phyloP scores from a whole-genome alignment of 2,329 filamentous ascomycete genomes.

The Sclerotinia sclerotiorum region DNA sequence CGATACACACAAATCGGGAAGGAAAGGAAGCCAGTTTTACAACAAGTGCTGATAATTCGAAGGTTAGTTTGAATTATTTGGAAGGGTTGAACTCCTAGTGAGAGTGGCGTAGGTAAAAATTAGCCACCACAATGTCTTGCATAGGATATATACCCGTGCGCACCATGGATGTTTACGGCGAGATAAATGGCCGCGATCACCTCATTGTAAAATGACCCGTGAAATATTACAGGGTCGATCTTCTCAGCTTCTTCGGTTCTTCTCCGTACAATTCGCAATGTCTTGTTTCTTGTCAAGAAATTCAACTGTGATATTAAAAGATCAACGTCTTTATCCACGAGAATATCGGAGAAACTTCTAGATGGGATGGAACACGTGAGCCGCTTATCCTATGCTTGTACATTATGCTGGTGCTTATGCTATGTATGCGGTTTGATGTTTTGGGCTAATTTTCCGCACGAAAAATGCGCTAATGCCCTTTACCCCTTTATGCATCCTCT shows the following conservation, averaged over 20 bases:
- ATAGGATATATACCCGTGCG: conserved; percentile 12
- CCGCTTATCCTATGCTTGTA: conserved; percentile 11
- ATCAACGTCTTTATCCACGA: not conserved
- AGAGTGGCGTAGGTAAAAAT: conserved; percentile 1
- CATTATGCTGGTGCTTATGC: conserved; percentile 13
- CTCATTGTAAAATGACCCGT: conserved; percentile 1
- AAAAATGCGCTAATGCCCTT: conserved; percentile 16
- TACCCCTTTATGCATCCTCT: conserved; percentile 23
- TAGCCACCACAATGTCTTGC: conserved; percentile 15
- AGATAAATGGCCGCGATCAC: conserved; percentile 12
- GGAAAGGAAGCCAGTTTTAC: not conserved
- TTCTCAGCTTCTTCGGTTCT: conserved; percentile 14
- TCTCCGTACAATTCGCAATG: conserved; percentile 7
- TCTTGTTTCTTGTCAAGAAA: not conserved
- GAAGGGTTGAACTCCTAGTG: not conserved
- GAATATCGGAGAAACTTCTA: conserved; percentile 4
- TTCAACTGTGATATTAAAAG: not conserved
- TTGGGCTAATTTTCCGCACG: conserved; percentile 14
- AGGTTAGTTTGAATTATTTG: not conserved
- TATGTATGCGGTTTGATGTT: conserved; percentile 17
- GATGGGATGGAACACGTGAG: conserved; percentile 16
- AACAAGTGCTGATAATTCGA: conserved; percentile 2
- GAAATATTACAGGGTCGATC: conserved; percentile 2
- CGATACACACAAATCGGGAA: not conserved
- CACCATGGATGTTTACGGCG: conserved; percentile 9